Conservation (phyloP, 2,329 filamentous ascomycete genomes). For the Ophiostoma himal-ulmi region DNA sequence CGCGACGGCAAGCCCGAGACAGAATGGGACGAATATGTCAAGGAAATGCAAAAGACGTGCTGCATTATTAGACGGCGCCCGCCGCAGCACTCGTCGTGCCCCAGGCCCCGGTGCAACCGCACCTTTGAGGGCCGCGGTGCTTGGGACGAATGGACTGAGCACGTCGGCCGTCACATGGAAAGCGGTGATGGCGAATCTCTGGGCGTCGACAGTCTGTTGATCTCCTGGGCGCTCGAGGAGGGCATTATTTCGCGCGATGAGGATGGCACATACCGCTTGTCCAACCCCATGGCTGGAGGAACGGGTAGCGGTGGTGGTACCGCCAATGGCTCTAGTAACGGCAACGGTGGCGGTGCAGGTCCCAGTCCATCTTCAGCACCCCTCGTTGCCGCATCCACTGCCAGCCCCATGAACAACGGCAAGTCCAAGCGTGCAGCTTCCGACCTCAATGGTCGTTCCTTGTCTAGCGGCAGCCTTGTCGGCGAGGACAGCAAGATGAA, state of each 20-base stretch:
- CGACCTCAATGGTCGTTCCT: not conserved
- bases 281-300: conserved; percentile 27
- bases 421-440: not conserved
- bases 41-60: conserved; percentile 68
- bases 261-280: conserved; percentile 53
- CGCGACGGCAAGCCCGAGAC: conserved; percentile 53
- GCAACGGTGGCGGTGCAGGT: not conserved
- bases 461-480: not conserved
- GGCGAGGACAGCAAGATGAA: not conserved
- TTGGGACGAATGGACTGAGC: conserved; percentile 91
- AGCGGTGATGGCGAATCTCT: conserved; percentile 56
- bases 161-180: conserved; percentile 86
- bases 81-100: conserved; percentile 66
- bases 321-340: not conserved
- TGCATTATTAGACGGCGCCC: conserved; percentile 62
- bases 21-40: conserved; percentile 61
- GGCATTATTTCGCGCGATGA: conserved; percentile 55
- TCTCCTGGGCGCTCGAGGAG: conserved; percentile 58
- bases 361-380: not conserved
- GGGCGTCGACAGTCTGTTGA: conserved; percentile 52
- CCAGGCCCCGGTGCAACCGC: conserved; percentile 63
- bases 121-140: conserved; percentile 65
- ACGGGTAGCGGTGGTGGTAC: conserved; percentile 21
- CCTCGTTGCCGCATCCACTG: not conserved
- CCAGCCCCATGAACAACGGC: not conserved